These are phyloP conservation scores for Lepidium campestre DNA, from an alignment of 441 rosid genomes.

Conservation along the genomic window DNA sequence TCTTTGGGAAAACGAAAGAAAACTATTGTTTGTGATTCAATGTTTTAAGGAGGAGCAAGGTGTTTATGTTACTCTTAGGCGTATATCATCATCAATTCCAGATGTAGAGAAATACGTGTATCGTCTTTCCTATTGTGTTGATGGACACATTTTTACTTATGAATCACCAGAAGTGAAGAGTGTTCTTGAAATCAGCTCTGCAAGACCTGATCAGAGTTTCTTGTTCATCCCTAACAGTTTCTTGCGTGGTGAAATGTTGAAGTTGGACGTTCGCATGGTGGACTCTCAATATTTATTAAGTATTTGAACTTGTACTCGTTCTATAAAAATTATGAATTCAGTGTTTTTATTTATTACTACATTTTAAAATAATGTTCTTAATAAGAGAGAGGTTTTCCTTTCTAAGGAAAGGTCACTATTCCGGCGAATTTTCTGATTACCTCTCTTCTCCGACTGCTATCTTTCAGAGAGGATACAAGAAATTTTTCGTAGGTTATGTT, in stretches of 20 bases:
- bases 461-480: too few relatives aligned
- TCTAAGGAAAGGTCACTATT: too few relatives aligned
- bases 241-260: not conserved
- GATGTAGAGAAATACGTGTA: not conserved
- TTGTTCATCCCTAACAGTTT: not conserved
- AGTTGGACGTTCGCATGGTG: not conserved
- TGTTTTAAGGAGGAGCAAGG: not conserved
- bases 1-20: too few relatives aligned
- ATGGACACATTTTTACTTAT: not conserved
- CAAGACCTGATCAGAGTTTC: not conserved
- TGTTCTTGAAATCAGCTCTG: not conserved
- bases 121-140: not conserved
- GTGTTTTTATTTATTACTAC: too few relatives aligned
- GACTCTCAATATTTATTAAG: too few relatives aligned
- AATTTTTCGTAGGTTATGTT: too few relatives aligned
- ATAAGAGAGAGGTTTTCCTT: too few relatives aligned
- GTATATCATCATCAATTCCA: not conserved
- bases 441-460: too few relatives aligned
- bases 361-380: too few relatives aligned
- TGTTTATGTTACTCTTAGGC: not conserved
- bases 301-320: too few relatives aligned
- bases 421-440: too few relatives aligned
- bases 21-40: not conserved
- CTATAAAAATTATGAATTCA: too few relatives aligned
- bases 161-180: not conserved